Base-by-base conservation (phyloP, 148 eudicot species). In the Simmondsia chinensis region DNA sequence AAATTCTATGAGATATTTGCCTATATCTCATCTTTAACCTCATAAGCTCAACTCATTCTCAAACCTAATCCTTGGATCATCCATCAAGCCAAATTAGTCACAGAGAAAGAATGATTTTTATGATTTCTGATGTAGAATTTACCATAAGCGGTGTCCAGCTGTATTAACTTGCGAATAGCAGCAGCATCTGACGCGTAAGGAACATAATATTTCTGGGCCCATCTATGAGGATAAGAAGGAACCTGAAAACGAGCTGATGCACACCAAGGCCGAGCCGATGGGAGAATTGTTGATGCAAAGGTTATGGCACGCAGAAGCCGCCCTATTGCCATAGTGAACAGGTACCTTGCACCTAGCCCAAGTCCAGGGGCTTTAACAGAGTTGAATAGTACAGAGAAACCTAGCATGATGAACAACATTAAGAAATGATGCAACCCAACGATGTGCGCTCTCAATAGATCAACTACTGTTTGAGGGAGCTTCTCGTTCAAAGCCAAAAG, bases 261-360 rank as follows among this genome's bases (percentile, higher is more conserved):
- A 66, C 99, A 93, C 99, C 99, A 93, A 23, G 96, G 96, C 22
- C 96, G 80, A 29, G 99, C 70, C 17, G 96, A 93, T 59, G 99
- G 99, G 26, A 93, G 60, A 59, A 86, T 86, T 4, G 96, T 93
- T 25, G 94, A 72, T 7, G 67, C 74, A 61, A 93, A 93, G 60
- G 65, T 68, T 61, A 93, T 56, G 45, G 83, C 65, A 38, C 99
- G 81, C 52, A 93, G 78, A 41, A 93, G 72, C 41, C 99, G 82
- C 15, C 99, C 94, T 36, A 93, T 57, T 4, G 83, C 96, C 96
- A 86, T 76, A 19, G 99, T 93, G 60, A 93, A 93, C 66, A 93
- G 59, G 66, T 86, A 93, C 55, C 99, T 77, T 13, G 99, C 96
- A 43, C 87, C 99, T 30, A 93, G 60, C 24, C 99, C 99, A 25